phyloP scores from a whole-genome alignment of 331 rosid species.

The Acacia pycnantha region DNA sequence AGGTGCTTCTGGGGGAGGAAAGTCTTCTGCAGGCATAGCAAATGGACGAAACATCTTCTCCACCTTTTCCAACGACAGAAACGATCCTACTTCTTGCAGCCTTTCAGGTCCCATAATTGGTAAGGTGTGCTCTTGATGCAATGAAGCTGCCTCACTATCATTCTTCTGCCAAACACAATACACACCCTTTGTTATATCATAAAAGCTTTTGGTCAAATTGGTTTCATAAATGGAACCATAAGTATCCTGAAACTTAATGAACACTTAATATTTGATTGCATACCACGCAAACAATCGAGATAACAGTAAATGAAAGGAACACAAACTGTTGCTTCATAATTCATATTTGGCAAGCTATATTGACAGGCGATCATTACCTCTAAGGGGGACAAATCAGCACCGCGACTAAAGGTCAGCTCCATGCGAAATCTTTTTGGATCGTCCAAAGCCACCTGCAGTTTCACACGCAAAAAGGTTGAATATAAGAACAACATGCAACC shows the following conservation, averaged over 20 bases:
- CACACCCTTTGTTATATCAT: neutral
- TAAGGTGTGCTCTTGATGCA: slow-evolving; percentile 93
- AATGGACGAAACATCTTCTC: slow-evolving; percentile 89
- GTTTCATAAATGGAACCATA: neutral
- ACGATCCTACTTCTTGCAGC: slow-evolving; percentile 83
- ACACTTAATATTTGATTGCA: neutral
- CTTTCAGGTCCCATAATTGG: slow-evolving; percentile 97
- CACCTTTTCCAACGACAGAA: slow-evolving; percentile 82
- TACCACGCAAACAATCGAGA: too few species aligned
- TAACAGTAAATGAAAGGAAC: slow-evolving; percentile 4
- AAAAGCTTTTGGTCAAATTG: neutral
- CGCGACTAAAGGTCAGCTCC: slow-evolving; percentile 92
- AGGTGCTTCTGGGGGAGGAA: slow-evolving; percentile 84
- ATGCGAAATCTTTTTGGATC: slow-evolving; percentile 87
- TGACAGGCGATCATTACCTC: slow-evolving; percentile 57
- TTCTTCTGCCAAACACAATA: slow-evolving; percentile 55
- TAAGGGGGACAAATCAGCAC: slow-evolving; percentile 93
- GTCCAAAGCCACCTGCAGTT: slow-evolving; percentile 78
- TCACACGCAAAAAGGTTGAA: slow-evolving; percentile 28
- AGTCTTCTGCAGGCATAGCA: slow-evolving; percentile 99
- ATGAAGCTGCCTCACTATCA: slow-evolving; percentile 59
- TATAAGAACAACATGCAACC: slow-evolving; percentile 10
- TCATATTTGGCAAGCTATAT: slow-evolving; percentile 3
- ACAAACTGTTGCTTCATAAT: neutral
- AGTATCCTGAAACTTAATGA: too few species aligned